These are phyloP conservation scores for Backusella sp. DNA, from an alignment of 192 early-diverging fungal genomes.

Conservation along the genomic window DNA sequence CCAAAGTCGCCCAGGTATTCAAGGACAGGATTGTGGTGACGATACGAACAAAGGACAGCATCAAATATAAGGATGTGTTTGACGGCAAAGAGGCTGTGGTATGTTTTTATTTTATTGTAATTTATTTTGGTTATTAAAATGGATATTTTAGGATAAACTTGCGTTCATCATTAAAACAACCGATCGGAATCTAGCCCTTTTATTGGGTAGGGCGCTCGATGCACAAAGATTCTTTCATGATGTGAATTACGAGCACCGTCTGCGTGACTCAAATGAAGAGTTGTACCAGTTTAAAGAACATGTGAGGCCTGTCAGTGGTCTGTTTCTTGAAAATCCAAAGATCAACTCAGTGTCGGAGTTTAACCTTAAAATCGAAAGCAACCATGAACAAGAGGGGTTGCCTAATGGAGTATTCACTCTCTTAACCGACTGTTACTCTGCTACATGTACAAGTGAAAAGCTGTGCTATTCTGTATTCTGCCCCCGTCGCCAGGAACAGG, in stretches of 20 bases:
- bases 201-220: constrained; percentile 86
- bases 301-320: constrained; percentile 19
- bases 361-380: neutral
- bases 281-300: constrained; percentile 77
- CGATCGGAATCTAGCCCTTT: constrained; percentile 84
- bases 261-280: constrained; percentile 82
- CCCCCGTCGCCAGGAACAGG: constrained; percentile 77
- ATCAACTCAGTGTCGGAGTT: neutral
- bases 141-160: constrained; percentile 64
- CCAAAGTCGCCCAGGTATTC: constrained; percentile 67
- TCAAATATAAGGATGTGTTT: constrained; percentile 85
- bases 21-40: constrained; percentile 53
- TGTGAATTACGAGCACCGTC: constrained; percentile 80
- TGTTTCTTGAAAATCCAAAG: neutral
- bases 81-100: constrained; percentile 87
- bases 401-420: constrained; percentile 89
- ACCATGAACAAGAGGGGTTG: constrained; percentile 34
- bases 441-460: constrained; percentile 78
- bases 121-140: constrained; percentile 5
- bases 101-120: constrained; percentile 17
- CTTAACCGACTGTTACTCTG: constrained; percentile 91
- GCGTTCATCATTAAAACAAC: constrained; percentile 75
- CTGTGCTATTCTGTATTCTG: constrained; percentile 91
- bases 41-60: constrained; percentile 68
- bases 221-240: constrained; percentile 92